Base-by-base conservation (phyloP, 2,329 filamentous ascomycete species). In the Penicillium corylophilum region DNA sequence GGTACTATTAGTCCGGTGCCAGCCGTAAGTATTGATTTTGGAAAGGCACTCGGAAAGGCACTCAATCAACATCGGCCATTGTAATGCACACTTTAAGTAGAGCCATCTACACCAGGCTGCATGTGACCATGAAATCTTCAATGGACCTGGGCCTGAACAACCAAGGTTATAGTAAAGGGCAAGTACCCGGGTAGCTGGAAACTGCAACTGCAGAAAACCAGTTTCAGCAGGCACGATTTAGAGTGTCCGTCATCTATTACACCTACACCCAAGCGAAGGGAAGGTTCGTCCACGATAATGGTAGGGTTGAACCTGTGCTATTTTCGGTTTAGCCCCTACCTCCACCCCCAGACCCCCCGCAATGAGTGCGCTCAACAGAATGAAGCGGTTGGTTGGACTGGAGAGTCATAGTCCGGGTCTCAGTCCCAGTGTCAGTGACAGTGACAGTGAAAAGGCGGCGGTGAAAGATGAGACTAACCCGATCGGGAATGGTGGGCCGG, bases 301-400 rank as follows among this genome's bases (percentile, higher is more conserved):
- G 33, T 23, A 29, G 33, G 29, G 18, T 38, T 20, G 23, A 24
- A 15, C 36, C 6, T 38, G 18, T 39, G n/a, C 29, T 13, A 18
- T 13, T 35, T 35, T 18, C 33, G 18, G 35, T 9, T 20, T 18
- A 38, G 18, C 8, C 35, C 35, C 35, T 38, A 38, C 9, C 5
- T 20, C 18, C 18, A 18, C 9, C 39, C 35, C 42, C 1, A n/a
- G n/a, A 28, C 22, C 26, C 2, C 12, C 28, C 29, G 31, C 26
- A 38, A 60, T 63, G 57, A 56, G 45, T 44, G 23, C 57, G 15
- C 28, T 63, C 44, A 29, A 59, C 31, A 58, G 50, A 44, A 57
- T 61, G 59, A 59, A 40, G 49, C 48, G 59, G 36, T 36, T 62
- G 44, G 54, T 60, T 41, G 57, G 57, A 40, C 39, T 62, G 35